Base-by-base conservation (phyloP, 768 basidiomycete species). In the Kwoniella heveanensis region DNA sequence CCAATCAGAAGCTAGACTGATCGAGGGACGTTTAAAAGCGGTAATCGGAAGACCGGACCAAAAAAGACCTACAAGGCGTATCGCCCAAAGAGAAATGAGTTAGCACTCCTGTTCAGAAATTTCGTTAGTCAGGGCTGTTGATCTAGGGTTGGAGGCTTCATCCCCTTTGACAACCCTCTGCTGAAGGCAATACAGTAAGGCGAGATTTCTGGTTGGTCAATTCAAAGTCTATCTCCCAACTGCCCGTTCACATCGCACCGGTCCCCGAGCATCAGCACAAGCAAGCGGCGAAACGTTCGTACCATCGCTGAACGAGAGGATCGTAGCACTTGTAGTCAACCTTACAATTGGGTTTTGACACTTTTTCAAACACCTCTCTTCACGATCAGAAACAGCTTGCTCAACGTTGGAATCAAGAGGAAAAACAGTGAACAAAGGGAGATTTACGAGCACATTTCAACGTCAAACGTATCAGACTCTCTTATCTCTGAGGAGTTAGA, bases 341-440 rank as follows among this genome's bases (percentile, higher is more conserved):
- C n/a, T 9, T 17, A 44, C 10, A 44, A 44, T 47, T 47, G 29
- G 25, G 24, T 47, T 29, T 37, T 47, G 12, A 27, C 24, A 55
- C 32, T 39, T 24, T 55, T 55, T 24, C 47, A 22, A 27, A 46
- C n/a, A 30, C 39, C 39, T 44, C 32, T 53, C 44, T 27, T 44
- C 54, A 36, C 44, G 44, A 57, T 57, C 55, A 22, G 13, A 46
- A 44, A 44, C 19, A 57, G 55, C 55, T 57, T 46, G 17, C 55
- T 50, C 57, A 64, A 52, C 36, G 30, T 48, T 22, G 29, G 21
- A 15, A 55, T 55, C 19, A 15, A 24, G 22, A n/a, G 22, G 19
- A 25, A 21, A 37, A 37, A 22, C n/a, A 55, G 9, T 55, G 39
- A 32, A 55, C 32, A 39, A 55, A 39, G 32, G 39, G 15, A 24